Conservation (phyloP, 225 moss, liverwort and hornwort genomes). For the Pleurozium schreberi region DNA sequence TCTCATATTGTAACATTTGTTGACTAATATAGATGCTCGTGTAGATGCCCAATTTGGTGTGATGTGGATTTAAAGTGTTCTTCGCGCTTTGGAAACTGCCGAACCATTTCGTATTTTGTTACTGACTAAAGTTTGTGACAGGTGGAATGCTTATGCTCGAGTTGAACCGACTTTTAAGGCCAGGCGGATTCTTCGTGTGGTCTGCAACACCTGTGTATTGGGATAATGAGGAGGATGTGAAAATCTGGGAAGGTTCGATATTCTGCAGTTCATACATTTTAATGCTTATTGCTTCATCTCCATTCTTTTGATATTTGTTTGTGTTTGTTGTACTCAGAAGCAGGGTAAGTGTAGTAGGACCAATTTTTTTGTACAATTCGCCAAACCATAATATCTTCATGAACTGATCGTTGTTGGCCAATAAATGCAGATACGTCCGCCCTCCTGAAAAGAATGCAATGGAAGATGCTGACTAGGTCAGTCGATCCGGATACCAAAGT, state of each 20-base stretch:
- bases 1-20: not conserved
- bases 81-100: not conserved
- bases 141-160: slow-evolving; percentile 74
- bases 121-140: slow-evolving; percentile 1
- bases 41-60: not conserved
- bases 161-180: slow-evolving; percentile 74
- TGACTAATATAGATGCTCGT: too few species aligned
- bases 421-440: slow-evolving; percentile 35
- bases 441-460: slow-evolving; percentile 47
- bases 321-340: not conserved
- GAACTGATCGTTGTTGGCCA: not conserved
- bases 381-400: not conserved
- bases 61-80: not conserved
- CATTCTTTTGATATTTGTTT: not conserved
- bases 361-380: not conserved
- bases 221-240: slow-evolving; percentile 20
- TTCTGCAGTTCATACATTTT: not conserved
- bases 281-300: not conserved
- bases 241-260: slow-evolving; percentile 53
- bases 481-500: slow-evolving; percentile 32
- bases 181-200: slow-evolving; percentile 84
- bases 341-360: not conserved
- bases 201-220: slow-evolving; percentile 87
- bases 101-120: not conserved
- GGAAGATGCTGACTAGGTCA: slow-evolving; percentile 37